phyloP scores from a whole-genome alignment of 2,329 filamentous ascomycete species.

The Neonectria faginata region DNA sequence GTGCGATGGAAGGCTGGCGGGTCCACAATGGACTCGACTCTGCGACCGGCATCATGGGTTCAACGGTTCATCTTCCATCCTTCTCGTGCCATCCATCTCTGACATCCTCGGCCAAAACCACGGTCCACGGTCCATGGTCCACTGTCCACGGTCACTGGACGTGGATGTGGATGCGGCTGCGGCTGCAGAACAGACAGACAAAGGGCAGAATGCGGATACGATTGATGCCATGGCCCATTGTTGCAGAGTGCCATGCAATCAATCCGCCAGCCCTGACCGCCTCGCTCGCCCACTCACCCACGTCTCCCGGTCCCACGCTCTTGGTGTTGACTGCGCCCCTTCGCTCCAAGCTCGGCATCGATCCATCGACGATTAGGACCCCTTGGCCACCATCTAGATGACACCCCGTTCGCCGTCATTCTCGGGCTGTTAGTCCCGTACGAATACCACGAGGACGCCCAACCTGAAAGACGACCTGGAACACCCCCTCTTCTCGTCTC shows the following conservation, averaged over 20 bases:
- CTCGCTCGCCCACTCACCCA: constrained; percentile 13
- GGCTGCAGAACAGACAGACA: neutral
- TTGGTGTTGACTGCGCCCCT: constrained; percentile 17
- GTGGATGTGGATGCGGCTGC: neutral
- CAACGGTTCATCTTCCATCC: constrained; percentile 28
- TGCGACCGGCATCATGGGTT: constrained; percentile 18
- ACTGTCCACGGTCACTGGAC: constrained; percentile 10
- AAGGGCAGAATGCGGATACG: constrained; percentile 23
- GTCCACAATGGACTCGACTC: constrained; percentile 6
- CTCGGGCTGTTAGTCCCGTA: constrained; percentile 2
- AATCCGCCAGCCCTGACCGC: constrained; percentile 22
- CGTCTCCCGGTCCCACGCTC: constrained; percentile 20
- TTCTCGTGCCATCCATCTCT: constrained; percentile 26
- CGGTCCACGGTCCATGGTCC: neutral
- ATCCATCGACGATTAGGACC: constrained; percentile 14
- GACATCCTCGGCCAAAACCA: constrained; percentile 8
- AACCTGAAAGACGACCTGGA: constrained; percentile 5
- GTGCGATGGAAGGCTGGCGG: constrained; percentile 9
- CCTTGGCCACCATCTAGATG: constrained; percentile 7
- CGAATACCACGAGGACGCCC: neutral
- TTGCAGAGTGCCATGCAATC: constrained; percentile 12
- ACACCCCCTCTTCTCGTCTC: constrained; percentile 1
- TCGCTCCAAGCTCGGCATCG: constrained; percentile 29
- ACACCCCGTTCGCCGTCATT: constrained; percentile 9
- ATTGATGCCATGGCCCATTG: constrained; percentile 16